Evolutionary conservation across 352 stramenopile genomes (phyloP).

Genomic region (Phytophthora chlamydospora): DNA sequence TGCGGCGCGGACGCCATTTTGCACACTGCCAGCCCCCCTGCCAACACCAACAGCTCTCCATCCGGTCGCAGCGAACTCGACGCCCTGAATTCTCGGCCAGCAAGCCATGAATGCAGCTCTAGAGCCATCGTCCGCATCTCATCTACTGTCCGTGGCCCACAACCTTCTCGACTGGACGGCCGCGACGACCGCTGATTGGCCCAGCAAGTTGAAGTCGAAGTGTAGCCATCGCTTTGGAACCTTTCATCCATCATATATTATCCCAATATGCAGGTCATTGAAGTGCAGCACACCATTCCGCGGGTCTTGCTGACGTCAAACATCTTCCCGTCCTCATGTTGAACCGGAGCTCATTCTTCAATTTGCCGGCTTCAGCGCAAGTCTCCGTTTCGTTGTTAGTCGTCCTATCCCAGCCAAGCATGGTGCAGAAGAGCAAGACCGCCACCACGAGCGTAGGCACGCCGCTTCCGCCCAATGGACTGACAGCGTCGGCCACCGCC

Average conservation of each 20-base stretch:
- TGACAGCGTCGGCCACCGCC: constrained; percentile 78
- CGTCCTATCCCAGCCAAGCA: not conserved
- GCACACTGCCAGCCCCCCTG: constrained; percentile 16
- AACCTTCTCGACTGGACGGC: not conserved
- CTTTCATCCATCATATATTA: not conserved
- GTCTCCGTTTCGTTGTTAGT: not conserved
- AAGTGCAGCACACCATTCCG: constrained; percentile 21
- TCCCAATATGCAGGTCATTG: not conserved
- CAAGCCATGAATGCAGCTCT: no score
- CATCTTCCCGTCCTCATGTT: constrained; percentile 16
- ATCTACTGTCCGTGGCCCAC: constrained; percentile 4
- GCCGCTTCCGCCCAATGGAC: constrained; percentile 60
- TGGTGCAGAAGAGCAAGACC: constrained; percentile 33
- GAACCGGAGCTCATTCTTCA: constrained; percentile 31
- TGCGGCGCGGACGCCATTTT: constrained; percentile 30
- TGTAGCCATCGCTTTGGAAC: constrained; percentile 1
- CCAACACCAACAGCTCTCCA: constrained; percentile 7
- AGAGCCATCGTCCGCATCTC: not conserved
- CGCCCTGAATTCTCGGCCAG: constrained; percentile 6
- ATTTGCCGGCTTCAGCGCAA: constrained; percentile 15
- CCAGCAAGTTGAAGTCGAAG: constrained; percentile 21
- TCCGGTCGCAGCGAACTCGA: constrained; percentile 1
- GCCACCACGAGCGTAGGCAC: constrained; percentile 67
- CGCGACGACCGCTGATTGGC: constrained; percentile 10
- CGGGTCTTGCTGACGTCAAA: constrained; percentile 32